Conservation (phyloP, 106 monocot species). For the Cymbidium sinense region DNA sequence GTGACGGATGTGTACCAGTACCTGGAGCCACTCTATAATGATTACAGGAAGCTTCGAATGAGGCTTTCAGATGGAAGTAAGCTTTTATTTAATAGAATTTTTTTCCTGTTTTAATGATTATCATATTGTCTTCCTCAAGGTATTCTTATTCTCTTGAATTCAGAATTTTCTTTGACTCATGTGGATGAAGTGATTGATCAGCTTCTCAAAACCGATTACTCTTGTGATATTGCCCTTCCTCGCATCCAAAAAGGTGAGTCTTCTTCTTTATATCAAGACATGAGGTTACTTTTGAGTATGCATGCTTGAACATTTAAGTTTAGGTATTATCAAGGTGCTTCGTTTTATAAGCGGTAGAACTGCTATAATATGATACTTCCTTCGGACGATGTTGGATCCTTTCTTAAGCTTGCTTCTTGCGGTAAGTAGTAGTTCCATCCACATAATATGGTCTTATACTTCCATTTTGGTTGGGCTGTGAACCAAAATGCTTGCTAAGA, state of each 20-base stretch:
- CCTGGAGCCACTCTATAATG: slow-evolving; percentile 89
- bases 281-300: background rate
- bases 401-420: background rate
- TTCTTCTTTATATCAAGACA: background rate
- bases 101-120: background rate
- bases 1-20: slow-evolving; percentile 90
- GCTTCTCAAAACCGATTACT: slow-evolving; percentile 78
- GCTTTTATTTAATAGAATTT: slow-evolving; percentile 9
- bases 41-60: slow-evolving; percentile 70
- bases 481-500: too few relatives aligned
- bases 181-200: slow-evolving; percentile 94
- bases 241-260: slow-evolving; percentile 72
- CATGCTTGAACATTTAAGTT: background rate
- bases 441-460: too few relatives aligned
- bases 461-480: too few relatives aligned
- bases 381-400: background rate
- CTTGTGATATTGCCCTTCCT: slow-evolving; percentile 84
- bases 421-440: background rate
- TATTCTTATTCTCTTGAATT: background rate
- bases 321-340: background rate
- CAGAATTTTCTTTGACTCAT: slow-evolving; percentile 67
- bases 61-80: slow-evolving; percentile 70
- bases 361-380: slow-evolving; percentile 1
- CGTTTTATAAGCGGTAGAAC: background rate
- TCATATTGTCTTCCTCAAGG: background rate